Base-by-base conservation (phyloP, 805 yeast species). In the Blastobotrys attinorum region DNA sequence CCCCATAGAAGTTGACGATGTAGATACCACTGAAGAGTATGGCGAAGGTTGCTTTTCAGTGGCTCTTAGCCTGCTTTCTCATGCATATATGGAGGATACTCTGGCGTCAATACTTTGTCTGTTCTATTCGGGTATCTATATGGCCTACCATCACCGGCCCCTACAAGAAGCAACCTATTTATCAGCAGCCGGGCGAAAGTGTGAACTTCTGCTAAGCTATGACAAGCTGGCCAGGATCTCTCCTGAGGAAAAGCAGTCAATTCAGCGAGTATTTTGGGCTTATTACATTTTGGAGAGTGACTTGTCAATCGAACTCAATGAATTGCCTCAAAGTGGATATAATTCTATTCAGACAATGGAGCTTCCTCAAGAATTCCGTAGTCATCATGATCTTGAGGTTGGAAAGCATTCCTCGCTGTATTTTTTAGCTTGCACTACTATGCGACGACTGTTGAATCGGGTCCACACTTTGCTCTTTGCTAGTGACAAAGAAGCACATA, bases 341-440 rank as follows among this genome's bases (percentile, higher is more conserved):
- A 46, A 43, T 7, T 43, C 35, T 4, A 42, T 48, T 22, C 45
- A 48, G 35, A 36, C 46, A 22, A 29, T 46, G 4, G 37, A 34
- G n/a, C 37, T 46, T 13, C 49, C 47, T 4, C 39, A 43, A 6
- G 36, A 40, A 18, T 46, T 48, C 27, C 23, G 13, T 10, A 46
- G 47, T 27, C 51, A 48, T 29, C 40, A 22, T 16, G 44, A 43
- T 17, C 23, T 35, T 11, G 49, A 46, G 17, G 31, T 33, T 10
- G 27, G 42, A 20, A 38, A 43, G 27, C 39, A 40, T n/a, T 39
- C 51, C 3, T 43, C 51, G 10, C 31, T 46, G 22, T 48, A 46
- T 23, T 46, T 49, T 36, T 37, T 49, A 3, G 48, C 53, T 17
- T 49, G 51, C 42, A 49, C 47, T 15, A 39, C 53, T 15, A 47